Base-by-base conservation (phyloP, 495 filamentous ascomycete species). In the Podospora comata region DNA sequence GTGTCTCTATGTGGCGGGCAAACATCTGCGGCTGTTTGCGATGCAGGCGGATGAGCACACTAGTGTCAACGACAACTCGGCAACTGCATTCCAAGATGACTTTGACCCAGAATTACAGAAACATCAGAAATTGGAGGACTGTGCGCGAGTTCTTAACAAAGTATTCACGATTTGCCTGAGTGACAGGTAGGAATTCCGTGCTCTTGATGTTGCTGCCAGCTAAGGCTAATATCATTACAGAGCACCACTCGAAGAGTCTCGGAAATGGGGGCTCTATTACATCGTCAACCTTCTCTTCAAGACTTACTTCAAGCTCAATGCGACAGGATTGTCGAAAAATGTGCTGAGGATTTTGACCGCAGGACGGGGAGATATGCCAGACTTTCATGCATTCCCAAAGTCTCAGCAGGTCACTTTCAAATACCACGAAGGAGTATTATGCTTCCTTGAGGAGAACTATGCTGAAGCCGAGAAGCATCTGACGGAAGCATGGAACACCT, bases 181-280 rank as follows among this genome's bases (percentile, higher is more conserved):
- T 70, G 95, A 99, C 77, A 87, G 94, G 94, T 96, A 80, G 69
- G 86, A 80, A 70, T 34, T 27, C 13, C 1, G 58, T 71, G 2
- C 30, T 44, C 20, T 4, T 4, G 54, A 6, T 11, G 0, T 16
- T 20, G 4, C 19, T 2, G 30, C 30, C 7, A 7, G 4, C 13
- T 9, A 0, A 39, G 28, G 57, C 75, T 74, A 62, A 78, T 64
- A 27, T 26, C 32, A 0, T 60, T 7, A 20, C 66, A 97, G 94
- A 68, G 90, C 92, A 19, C 87, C 92, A 6, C 80, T 97, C 27
- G 90, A 94, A 74, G 90, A 95, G 58, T 97, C 94, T 0, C 87
- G 96, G 6, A 99, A 98, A 85, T 98, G 96, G 96, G 96, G 92
- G 0, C 88, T 94, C 56, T 99, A 98, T 80, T 90, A 94, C 76